Evolutionary conservation across 192 early-diverging fungal genomes (phyloP).

Genomic region (Umbelopsis sp.): DNA sequence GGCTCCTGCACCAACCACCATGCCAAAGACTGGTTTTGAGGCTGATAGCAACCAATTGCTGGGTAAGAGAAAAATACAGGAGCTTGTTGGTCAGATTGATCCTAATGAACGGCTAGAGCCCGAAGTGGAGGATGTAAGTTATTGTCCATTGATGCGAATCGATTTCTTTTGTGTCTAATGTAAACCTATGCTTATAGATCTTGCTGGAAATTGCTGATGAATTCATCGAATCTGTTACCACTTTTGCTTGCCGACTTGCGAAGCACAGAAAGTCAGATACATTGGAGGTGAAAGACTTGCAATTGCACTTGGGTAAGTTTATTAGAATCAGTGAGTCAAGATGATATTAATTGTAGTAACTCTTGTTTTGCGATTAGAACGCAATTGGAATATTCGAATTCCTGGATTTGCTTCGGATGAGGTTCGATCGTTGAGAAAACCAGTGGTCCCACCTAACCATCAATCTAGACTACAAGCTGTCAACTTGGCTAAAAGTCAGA

Average conservation of each 20-base stretch:
- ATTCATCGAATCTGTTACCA: constrained; percentile 84
- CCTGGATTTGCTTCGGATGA: constrained; percentile 86
- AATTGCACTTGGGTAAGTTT: constrained; percentile 72
- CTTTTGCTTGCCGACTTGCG: constrained; percentile 81
- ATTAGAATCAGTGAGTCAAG: not conserved
- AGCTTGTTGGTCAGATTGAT: constrained; percentile 85
- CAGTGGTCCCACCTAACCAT: constrained; percentile 61
- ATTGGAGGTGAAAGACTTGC: constrained; percentile 84
- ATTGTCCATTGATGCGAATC: not conserved
- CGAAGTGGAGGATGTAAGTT: constrained; percentile 78
- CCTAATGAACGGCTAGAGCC: constrained; percentile 75
- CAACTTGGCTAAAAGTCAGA: constrained; percentile 45
- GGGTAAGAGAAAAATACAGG: constrained; percentile 80
- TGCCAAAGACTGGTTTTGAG: constrained; percentile 21
- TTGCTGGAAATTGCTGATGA: constrained; percentile 84
- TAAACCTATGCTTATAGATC: constrained; percentile 46
- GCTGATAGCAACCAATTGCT: constrained; percentile 47
- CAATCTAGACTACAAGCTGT: constrained; percentile 68
- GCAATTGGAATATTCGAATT: constrained; percentile 89
- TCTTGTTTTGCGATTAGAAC: constrained; percentile 46
- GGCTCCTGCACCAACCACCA: not conserved
- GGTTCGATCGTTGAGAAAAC: constrained; percentile 73
- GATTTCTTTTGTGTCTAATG: not conserved
- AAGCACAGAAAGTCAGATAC: constrained; percentile 79
- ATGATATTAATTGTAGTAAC: not conserved